phyloP scores from a whole-genome alignment of 1,284 basidiomycete genomes.

The Malassezia vespertilionis region DNA sequence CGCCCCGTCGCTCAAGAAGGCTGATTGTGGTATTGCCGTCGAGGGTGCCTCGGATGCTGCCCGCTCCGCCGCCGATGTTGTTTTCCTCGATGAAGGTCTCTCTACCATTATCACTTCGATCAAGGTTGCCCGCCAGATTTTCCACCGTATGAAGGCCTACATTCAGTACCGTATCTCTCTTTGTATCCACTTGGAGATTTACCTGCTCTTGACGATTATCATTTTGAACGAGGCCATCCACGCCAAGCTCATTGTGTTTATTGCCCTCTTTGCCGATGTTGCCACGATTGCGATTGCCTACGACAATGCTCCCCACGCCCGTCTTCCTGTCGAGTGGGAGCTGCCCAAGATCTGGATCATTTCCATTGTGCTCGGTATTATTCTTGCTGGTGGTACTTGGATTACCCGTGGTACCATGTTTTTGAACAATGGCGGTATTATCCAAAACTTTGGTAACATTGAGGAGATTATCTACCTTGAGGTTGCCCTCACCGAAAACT shows the following conservation, averaged over 20 bases:
- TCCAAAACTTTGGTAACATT: constrained; percentile 53
- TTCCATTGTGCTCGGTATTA: constrained; percentile 50
- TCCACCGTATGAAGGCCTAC: constrained; percentile 55
- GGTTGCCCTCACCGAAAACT: constrained; percentile 55
- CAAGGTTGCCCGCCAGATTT: constrained; percentile 56
- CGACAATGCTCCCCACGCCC: constrained; percentile 52
- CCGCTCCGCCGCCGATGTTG: constrained; percentile 52
- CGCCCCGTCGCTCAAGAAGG: constrained; percentile 52
- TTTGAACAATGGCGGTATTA: constrained; percentile 51
- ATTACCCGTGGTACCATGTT: constrained; percentile 53
- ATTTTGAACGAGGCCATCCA: constrained; percentile 55
- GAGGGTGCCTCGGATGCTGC: constrained; percentile 53
- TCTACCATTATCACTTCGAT: constrained; percentile 54
- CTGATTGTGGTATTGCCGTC: constrained; percentile 52
- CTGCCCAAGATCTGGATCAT: constrained; percentile 56
- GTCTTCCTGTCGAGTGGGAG: constrained; percentile 55
- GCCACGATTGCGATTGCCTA: constrained; percentile 54
- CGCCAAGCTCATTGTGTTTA: constrained; percentile 55
- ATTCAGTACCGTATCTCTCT: constrained; percentile 50
- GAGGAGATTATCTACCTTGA: constrained; percentile 55
- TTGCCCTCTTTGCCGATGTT: constrained; percentile 55
- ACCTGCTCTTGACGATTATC: constrained; percentile 52
- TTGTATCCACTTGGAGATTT: constrained; percentile 55
- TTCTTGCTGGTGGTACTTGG: constrained; percentile 54
- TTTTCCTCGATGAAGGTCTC: constrained; percentile 53